Base-by-base conservation (phyloP, 2,329 filamentous ascomycete genomes). In the Pseudodiploospora longispora region DNA sequence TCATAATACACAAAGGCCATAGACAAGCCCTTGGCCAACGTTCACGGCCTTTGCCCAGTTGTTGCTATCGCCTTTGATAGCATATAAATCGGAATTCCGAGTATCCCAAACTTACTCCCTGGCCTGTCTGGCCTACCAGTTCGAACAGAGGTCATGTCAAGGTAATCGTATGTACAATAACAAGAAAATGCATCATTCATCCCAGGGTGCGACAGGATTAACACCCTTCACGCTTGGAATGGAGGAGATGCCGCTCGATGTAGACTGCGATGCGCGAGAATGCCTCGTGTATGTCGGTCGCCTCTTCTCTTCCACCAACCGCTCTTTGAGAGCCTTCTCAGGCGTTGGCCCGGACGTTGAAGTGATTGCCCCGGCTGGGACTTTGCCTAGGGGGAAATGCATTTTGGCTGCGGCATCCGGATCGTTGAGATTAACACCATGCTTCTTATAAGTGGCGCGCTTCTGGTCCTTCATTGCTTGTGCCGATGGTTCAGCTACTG, bases 391-490 rank as follows among this genome's bases (percentile, higher is more conserved):
- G 1, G 72, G 70, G 3, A 70, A 52, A 41, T 74, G 68, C 48
- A 75, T 58, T 52, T 74, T 75, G 27, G 59, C 64, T 30, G 62
- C 67, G 7, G 69, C 68, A 10, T 57, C 55, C 4, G 71, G 69
- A 38, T 74, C 69, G 27, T 66, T 62, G 38, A 57, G 57, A 12
- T 67, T 56, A 41, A 75, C 56, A 19, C 70, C 70, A n/a, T 69
- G 66, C 36, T 61, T 68, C 38, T 63, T 60, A 49, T 64, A 74
- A 1, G 64, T 59, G 10, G 64, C 61, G 42, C 61, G 65, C 51
- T 67, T 70, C 49, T 74, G 69, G 10, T 68, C 56, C 50, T 68
- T 71, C 50, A 74, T 60, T 1, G 71, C 74, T 37, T 72, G 68
- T 2, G 63, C 62, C 1, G 73, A 75, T 8, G 74, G 73, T 49